Base-by-base conservation (phyloP, 2,329 filamentous ascomycete genomes). In the Polytolypa hystricis region DNA sequence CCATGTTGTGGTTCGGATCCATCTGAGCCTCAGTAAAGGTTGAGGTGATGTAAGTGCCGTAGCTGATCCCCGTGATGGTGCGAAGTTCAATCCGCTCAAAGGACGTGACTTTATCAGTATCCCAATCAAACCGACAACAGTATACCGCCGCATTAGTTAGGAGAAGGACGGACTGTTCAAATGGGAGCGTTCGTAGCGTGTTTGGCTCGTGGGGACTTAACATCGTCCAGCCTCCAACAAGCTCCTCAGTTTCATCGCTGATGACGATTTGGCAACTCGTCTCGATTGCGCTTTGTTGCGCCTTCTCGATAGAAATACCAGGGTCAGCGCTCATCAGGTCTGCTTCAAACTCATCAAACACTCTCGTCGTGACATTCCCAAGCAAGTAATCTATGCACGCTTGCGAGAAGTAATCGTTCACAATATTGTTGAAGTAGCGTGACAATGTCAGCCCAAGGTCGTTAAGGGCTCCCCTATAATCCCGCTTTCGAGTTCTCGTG, bases 371-470 rank as follows among this genome's bases (percentile, higher is more conserved):
- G 8, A 93, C 84, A 47, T 91, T 91, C 14, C 91, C 91, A 0
- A 96, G 73, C 3, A 94, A 72, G 53, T 91, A 96, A 56, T 98
- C 91, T 46, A 98, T 94, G 34, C 84, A 84, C 0, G 86, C 84
- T 57, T 98, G 91, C 15, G 87, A 82, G 60, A 96, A 96, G 58
- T 93, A 95, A 61, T 98, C 91, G 48, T 93, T 94, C 46, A 98
- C 86, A 61, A 96, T 91, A 47, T 94, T 96, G 53, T 71, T 80
- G 53, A 77, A 81, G 53, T 79, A 79, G 6, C 60, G 53, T 5
- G 84, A 89, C 28, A 98, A 66, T 0, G 87, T 95, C 33, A 96
- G 68, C 0, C 86, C 84, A 34, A 95, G 77, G 52, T 98, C 91
- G 23, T 89, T 93, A 40, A 98, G 61, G 1, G 89, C 89, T 2